These are phyloP conservation scores for Emericellopsis terricola DNA, from an alignment of 495 filamentous ascomycete genomes.

Conservation along the genomic window DNA sequence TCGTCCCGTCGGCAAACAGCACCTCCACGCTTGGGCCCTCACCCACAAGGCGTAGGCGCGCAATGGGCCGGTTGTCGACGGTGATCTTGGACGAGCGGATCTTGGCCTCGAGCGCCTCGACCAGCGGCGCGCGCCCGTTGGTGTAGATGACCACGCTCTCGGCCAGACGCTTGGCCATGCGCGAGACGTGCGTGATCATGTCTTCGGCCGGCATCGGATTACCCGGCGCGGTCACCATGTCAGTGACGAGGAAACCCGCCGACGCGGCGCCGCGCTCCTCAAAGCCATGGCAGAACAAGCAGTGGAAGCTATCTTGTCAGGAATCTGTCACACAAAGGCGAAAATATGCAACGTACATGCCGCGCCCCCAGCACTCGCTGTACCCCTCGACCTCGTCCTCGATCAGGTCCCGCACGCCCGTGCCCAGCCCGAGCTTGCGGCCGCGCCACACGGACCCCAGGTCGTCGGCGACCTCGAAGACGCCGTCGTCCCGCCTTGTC, in stretches of 20 bases:
- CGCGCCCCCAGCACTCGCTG: constrained; percentile 18
- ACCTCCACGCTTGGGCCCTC: background rate
- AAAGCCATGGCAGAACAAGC: constrained; percentile 15
- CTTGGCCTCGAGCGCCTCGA: background rate
- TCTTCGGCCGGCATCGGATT: background rate
- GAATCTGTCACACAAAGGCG: background rate
- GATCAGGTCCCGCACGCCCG: constrained; percentile 23
- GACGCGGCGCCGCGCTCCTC: constrained; percentile 10
- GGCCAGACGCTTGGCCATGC: constrained; percentile 8
- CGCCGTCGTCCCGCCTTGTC: constrained; percentile 4
- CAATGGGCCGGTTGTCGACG: constrained; percentile 5
- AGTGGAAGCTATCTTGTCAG: constrained; percentile 9
- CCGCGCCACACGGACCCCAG: constrained; percentile 17
- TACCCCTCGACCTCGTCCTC: constrained; percentile 14
- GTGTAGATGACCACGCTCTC: constrained; percentile 11
- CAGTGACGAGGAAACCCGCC: constrained; percentile 10
- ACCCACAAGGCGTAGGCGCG: background rate
- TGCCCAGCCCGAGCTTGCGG: constrained; percentile 30
- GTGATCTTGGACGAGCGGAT: constrained; percentile 3
- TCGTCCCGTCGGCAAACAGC: constrained; percentile 7
- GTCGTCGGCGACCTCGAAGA: constrained; percentile 18
- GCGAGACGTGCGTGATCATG: constrained; percentile 5
- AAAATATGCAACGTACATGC: constrained; percentile 13
- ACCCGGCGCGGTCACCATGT: constrained; percentile 3
- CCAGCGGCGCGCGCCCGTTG: constrained; percentile 7